Conservation (phyloP, 441 rosid genomes). For the Euphorbia corollata region DNA sequence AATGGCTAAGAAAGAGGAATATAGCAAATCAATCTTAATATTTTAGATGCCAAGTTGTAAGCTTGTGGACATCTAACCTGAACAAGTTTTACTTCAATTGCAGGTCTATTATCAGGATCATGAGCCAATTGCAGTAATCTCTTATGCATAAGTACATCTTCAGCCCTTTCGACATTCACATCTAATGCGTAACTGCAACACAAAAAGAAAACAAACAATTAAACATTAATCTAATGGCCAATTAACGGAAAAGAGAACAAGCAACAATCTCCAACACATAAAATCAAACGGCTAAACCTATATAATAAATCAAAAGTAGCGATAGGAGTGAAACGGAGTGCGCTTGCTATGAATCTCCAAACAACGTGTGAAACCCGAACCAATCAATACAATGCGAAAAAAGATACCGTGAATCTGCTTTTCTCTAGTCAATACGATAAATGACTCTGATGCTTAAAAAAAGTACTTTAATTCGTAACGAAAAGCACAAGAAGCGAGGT, state of each 20-base stretch:
- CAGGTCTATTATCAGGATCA: constrained; percentile 67
- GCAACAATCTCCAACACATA: neutral
- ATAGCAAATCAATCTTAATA: neutral
- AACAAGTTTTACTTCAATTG: constrained; percentile 71
- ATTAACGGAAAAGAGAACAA: neutral
- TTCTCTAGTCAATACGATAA: neutral
- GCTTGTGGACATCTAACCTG: constrained; percentile 38
- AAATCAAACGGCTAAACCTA: neutral
- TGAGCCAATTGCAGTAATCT: constrained; percentile 71
- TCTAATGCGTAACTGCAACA: constrained; percentile 63
- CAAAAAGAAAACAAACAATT: neutral
- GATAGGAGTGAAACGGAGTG: neutral
- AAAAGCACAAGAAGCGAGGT: too few relatives aligned
- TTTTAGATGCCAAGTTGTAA: neutral
- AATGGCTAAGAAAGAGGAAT: neutral
- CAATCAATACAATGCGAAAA: neutral
- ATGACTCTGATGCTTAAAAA: neutral
- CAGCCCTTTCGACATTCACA: constrained; percentile 96
- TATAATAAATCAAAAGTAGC: neutral
- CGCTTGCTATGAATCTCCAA: neutral
- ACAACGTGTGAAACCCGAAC: neutral
- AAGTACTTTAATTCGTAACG: too few relatives aligned
- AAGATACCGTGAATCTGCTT: neutral
- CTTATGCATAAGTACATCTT: constrained; percentile 78
- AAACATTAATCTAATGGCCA: neutral